Evolutionary conservation across 2,329 filamentous ascomycete genomes (phyloP), one percentile per base, ranked within the genome.

Genomic region (Delphinella strobiligena): DNA sequence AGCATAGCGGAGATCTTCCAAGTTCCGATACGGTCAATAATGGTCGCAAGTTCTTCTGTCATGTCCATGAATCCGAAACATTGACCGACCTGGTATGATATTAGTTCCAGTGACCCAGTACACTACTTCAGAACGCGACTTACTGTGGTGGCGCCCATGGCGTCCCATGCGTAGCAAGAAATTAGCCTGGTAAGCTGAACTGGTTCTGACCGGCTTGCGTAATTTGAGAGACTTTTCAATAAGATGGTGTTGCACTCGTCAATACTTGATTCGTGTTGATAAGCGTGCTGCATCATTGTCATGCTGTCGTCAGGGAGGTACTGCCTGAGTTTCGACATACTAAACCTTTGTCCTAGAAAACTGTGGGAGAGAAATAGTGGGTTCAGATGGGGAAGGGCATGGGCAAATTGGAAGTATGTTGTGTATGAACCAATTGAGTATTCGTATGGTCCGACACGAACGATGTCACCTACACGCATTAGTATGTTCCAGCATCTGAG

Each of bases 141-240:
- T 27, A 43, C 47, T 14, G 48, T 50, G 17, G 46, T 45, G 7
- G 42, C 37, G 24, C 47, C 34, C 44, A 52, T 45, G 5, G 47
- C 36, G 27, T 52, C 50, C 40, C 44, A 50, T n/a, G 47, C 47
- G 24, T 50, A 49, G 12, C 46, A 44, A 9, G 43, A 35, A 32
- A 50, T 31, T 3, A 47, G 17, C 4, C 40, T 41, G n/a, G 40
- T 34, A 14, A 49, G 2, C 16, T 47, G 38, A 19, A 52, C 30
- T 4, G 19, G 38, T 36, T 19, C 36, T 37, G 12, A 37, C 35
- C 15, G n/a, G n/a, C 40, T 31, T 12, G 36, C 16, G 4, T 29
- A 27, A 7, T 18, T 5, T 10, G 45, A 34, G 9, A 48, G 17
- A 10, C n/a, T 32, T 8, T 30, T 15, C 12, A 47, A 17, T 4